Conservation (phyloP, 2,329 filamentous ascomycete genomes). For the Sporothrix variecibatus region DNA sequence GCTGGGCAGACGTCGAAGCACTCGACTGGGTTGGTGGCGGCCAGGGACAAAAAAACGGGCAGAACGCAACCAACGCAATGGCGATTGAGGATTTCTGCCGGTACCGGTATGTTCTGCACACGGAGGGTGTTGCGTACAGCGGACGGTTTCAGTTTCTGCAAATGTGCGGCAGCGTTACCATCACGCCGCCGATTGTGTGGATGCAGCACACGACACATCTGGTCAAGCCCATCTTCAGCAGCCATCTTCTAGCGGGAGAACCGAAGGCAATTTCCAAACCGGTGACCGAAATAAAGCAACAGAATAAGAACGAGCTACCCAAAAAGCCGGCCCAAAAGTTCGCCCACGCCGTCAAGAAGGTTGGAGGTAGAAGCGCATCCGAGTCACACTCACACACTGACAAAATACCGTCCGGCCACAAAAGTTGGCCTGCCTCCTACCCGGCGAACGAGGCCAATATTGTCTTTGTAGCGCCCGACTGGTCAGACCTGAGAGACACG, state of each 20-base stretch:
- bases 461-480: constrained; percentile 49
- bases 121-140: constrained; percentile 52
- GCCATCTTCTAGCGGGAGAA: not conserved
- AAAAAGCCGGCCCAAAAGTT: not conserved
- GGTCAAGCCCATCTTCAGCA: constrained; percentile 42
- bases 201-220: constrained; percentile 50
- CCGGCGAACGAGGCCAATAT: constrained; percentile 41
- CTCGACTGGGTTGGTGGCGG: constrained; percentile 39
- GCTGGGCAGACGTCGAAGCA: constrained; percentile 53
- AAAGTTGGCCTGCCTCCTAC: constrained; percentile 43
- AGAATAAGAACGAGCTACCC: not conserved
- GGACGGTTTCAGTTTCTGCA: constrained; percentile 51
- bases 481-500: constrained; percentile 48
- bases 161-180: constrained; percentile 47
- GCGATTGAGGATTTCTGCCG: constrained; percentile 52
- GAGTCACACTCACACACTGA: not conserved
- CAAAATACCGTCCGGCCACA: not conserved
- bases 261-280: not conserved
- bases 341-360: not conserved
- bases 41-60: constrained; percentile 25
- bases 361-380: not conserved
- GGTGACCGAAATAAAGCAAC: not conserved
- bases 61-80: constrained; percentile 47
- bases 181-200: constrained; percentile 48
- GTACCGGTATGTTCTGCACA: constrained; percentile 51